Base-by-base conservation (phyloP, 495 filamentous ascomycete genomes). In the Letharia columbiana region DNA sequence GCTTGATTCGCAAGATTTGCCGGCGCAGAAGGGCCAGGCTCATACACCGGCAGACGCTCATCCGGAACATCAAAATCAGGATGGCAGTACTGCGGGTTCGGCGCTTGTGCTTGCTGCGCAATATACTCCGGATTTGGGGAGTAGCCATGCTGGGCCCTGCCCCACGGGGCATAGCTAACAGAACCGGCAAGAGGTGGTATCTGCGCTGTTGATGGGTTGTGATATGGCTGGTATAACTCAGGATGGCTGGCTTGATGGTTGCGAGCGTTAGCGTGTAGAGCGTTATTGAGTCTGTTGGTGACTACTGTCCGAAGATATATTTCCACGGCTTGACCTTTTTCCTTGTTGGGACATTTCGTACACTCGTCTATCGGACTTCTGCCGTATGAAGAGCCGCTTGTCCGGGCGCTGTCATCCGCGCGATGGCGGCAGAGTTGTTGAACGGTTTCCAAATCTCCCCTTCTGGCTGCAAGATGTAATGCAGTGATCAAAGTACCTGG, bases 391-490 rank as follows among this genome's bases (percentile, higher is more conserved):
- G 49, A 28, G n/a, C 23, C 60, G 15, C 63, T 50, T 2, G 66
- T 61, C 2, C 59, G 50, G 42, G 60, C 63, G 39, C 45, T 39
- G 35, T 37, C 45, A 33, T 66, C 50, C 20, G 66, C 66, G 11
- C 63, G 49, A 8, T 60, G 57, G 39, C 62, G 65, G 33, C 59
- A 64, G 5, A 70, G 56, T 6, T 67, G 47, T 31, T 57, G 66
- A n/a, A 63, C 62, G 15, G 68, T 68, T 5, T 68, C 68, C 4
- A 70, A 7, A 65, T 70, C 62, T 18, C 68, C 68, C 28, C 56
- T 62, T 23, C 59, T 56, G 37, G 59, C 49, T 37, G 65, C 61
- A 15, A 70, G 64, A 49, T 70, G 68, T 35, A 67, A 59, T 4
- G 68, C 68, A 35, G 68, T 68, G 15, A 60, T 20, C 42, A 70